phyloP scores from a whole-genome alignment of 169 alveolate genomes.

The Plasmodium inui region DNA sequence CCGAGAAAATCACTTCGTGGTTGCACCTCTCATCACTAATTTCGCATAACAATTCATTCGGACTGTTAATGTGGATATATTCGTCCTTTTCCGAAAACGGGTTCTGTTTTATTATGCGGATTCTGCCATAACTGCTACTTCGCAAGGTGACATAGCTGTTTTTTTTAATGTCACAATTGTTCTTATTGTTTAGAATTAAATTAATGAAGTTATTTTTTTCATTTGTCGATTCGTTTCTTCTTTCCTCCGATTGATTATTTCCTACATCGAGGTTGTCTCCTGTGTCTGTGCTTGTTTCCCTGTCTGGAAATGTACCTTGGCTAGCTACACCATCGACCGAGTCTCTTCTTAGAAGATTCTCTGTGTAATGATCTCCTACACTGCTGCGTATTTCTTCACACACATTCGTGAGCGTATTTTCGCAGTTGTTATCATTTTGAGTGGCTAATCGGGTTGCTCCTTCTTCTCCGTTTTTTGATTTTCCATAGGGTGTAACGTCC shows the following conservation, averaged over 20 bases:
- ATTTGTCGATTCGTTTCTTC: not conserved
- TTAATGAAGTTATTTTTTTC: constrained; percentile 44
- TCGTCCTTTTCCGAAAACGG: constrained; percentile 3
- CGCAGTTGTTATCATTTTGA: not conserved
- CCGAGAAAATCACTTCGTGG: constrained; percentile 57
- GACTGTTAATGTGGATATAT: constrained; percentile 23
- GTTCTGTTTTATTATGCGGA: constrained; percentile 33
- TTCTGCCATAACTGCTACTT: constrained; percentile 24
- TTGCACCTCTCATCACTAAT: constrained; percentile 38
- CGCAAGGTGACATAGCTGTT: constrained; percentile 19
- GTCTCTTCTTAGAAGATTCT: not conserved
- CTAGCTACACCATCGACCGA: not conserved
- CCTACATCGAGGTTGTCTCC: not conserved
- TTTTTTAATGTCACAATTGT: constrained; percentile 21
- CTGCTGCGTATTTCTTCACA: not conserved
- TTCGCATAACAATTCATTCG: constrained; percentile 55
- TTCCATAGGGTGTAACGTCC: not conserved
- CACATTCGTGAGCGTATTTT: not conserved
- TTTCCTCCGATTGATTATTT: not conserved
- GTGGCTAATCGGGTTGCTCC: not conserved
- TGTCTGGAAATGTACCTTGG: not conserved
- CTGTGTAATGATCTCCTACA: not conserved
- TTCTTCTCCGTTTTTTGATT: not conserved
- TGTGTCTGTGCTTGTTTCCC: not conserved
- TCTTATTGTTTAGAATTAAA: constrained; percentile 39